Evolutionary conservation across 2,329 filamentous ascomycete genomes (phyloP).

Genomic region (Xylaria arbuscula): DNA sequence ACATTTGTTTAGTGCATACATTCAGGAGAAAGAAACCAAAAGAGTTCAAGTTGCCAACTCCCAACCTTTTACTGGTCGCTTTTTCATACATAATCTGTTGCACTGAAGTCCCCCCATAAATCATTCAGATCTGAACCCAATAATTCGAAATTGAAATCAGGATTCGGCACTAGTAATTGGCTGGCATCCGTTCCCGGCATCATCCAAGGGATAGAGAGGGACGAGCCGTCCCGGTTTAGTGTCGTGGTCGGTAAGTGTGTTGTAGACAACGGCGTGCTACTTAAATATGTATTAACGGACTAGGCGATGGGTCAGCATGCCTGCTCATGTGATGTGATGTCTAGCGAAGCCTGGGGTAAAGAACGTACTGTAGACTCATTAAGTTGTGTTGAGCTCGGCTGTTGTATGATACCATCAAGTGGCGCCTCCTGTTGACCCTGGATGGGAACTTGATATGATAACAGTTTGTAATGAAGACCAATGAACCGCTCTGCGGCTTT

Average conservation of each 20-base stretch:
- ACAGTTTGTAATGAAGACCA: constrained; percentile 66
- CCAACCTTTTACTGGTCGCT: not conserved
- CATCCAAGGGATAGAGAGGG: constrained; percentile 51
- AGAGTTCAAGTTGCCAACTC: not conserved
- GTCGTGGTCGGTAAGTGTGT: constrained; percentile 42
- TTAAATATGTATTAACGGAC: constrained; percentile 57
- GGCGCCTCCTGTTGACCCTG: constrained; percentile 49
- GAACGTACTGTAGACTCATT: constrained; percentile 50
- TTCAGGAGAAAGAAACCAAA: constrained; percentile 4
- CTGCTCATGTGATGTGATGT: not conserved
- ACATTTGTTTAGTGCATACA: constrained; percentile 15
- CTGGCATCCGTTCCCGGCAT: constrained; percentile 48
- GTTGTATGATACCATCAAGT: constrained; percentile 40
- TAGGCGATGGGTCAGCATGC: constrained; percentile 49
- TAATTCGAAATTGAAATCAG: constrained; percentile 65
- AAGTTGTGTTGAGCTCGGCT: constrained; percentile 40
- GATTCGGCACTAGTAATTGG: constrained; percentile 56
- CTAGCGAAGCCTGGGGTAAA: not conserved
- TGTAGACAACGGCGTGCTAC: constrained; percentile 43
- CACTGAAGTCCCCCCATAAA: constrained; percentile 61
- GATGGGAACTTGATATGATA: constrained; percentile 64
- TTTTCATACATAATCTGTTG: constrained; percentile 39
- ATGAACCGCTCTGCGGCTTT: constrained; percentile 70
- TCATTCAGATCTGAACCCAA: constrained; percentile 66
- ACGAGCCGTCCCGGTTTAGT: constrained; percentile 44